Conservation (phyloP, 2,329 filamentous ascomycete genomes). For the Cordyceps fumosorosea region DNA sequence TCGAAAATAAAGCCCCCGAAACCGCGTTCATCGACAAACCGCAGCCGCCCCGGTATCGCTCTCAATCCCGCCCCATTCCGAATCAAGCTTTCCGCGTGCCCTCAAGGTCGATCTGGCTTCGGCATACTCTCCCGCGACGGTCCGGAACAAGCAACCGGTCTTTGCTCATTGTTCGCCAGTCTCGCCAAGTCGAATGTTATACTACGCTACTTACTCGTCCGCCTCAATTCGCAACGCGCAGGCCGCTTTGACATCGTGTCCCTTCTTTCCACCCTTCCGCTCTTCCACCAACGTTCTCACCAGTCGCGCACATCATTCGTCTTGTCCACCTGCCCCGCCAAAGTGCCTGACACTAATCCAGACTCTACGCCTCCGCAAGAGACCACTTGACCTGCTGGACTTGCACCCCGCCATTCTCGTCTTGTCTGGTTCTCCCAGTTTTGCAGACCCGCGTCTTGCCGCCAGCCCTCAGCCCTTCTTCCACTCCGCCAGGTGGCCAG, state of each 20-base stretch:
- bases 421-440: neutral
- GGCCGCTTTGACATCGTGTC: neutral
- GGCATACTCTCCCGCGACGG: neutral
- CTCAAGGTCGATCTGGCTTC: conserved; percentile 8
- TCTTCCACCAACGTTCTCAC: neutral
- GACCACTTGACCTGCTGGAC: conserved; percentile 3
- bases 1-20: neutral
- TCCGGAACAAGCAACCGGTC: neutral
- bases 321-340: conserved; percentile 12
- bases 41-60: conserved; percentile 9
- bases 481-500: neutral
- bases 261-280: neutral
- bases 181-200: neutral
- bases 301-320: neutral
- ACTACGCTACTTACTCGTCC: neutral
- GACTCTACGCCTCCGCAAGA: conserved; percentile 5
- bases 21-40: neutral
- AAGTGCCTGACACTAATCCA: conserved; percentile 4
- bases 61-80: conserved; percentile 1
- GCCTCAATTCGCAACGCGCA: neutral
- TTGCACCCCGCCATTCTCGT: conserved; percentile 7
- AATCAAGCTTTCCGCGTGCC: conserved; percentile 1
- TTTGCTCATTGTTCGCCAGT: neutral
- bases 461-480: neutral
- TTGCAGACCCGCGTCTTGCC: conserved; percentile 12